Percentiles rank a stretch among this genome's conserved stretches.
These are phyloP conservation scores for Tetraselmis striata DNA, from an alignment of 139 green algal species.

Conservation along the genomic window DNA sequence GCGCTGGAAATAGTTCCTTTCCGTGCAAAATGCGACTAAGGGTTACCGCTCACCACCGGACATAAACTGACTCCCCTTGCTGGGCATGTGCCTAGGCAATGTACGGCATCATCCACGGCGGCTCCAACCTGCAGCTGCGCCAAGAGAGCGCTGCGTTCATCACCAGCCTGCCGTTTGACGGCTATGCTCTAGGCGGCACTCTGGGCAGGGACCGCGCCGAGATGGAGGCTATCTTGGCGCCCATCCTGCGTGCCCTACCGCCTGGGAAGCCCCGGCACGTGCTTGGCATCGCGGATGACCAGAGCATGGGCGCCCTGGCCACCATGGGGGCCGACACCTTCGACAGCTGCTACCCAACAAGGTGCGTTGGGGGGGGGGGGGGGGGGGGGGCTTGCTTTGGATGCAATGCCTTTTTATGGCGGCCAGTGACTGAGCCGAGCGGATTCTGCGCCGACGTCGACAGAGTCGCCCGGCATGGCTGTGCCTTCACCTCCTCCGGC, in stretches of 20 bases:
- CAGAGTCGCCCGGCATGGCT: constrained; percentile 4
- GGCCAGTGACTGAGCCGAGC: no score
- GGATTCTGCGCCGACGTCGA: constrained; percentile 16
- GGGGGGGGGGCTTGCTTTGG: no score
- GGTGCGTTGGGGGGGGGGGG: no score
- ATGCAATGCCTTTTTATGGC: no score
- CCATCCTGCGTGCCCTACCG: constrained; percentile 32
- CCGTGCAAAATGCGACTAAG: no score
- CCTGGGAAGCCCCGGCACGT: constrained; percentile 34
- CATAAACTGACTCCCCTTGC: no score
- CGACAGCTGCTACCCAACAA: constrained; percentile 40
- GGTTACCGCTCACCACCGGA: no score
- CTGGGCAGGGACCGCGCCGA: constrained; percentile 38
- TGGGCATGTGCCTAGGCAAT: constrained; percentile 24
- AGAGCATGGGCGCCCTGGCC: constrained; percentile 12
- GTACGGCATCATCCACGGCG: constrained; percentile 47
- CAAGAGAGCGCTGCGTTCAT: constrained; percentile 33
- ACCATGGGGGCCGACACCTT: constrained; percentile 31
- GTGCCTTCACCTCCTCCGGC: constrained; percentile 10
- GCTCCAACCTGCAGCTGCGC: constrained; percentile 24
- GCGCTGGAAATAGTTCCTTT: no score
- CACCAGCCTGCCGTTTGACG: constrained; percentile 36
- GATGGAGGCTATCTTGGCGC: constrained; percentile 30
- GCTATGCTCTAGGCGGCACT: constrained; percentile 40
- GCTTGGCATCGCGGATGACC: constrained; percentile 42